phyloP scores from a whole-genome alignment of 2,329 filamentous ascomycete genomes.

The Biscogniauxia mediterranea region DNA sequence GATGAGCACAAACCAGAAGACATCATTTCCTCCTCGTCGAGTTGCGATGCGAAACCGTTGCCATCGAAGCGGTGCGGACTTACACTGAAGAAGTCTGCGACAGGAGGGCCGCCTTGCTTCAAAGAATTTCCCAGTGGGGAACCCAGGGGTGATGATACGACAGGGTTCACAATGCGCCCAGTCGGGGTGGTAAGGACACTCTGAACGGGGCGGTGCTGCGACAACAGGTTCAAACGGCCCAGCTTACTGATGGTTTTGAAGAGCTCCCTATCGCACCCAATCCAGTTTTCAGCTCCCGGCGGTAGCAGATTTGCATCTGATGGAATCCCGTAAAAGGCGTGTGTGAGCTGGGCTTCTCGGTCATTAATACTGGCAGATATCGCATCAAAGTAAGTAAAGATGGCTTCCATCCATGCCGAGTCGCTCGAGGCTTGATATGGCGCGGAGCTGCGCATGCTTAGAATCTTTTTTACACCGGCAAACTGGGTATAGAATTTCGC shows the following conservation, averaged over 20 bases:
- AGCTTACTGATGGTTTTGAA: constrained; percentile 85
- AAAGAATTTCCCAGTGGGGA: constrained; percentile 44
- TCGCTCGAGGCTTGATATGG: constrained; percentile 58
- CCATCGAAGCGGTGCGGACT: constrained; percentile 62
- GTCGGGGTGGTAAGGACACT: constrained; percentile 31
- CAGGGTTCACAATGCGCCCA: constrained; percentile 27
- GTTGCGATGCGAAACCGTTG: constrained; percentile 59
- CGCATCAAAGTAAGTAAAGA: constrained; percentile 94
- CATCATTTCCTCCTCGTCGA: constrained; percentile 55
- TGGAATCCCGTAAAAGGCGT: constrained; percentile 59
- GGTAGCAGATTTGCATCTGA: constrained; percentile 50
- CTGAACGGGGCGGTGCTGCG: constrained; percentile 62
- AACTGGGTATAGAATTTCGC: constrained; percentile 93
- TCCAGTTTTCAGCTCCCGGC: constrained; percentile 74
- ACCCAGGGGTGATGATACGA: constrained; percentile 37
- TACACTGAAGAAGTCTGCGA: constrained; percentile 50
- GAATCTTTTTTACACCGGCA: constrained; percentile 86
- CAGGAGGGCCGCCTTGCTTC: constrained; percentile 37
- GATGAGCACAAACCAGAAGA: constrained; percentile 42
- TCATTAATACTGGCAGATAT: constrained; percentile 91
- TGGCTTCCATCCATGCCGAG: constrained; percentile 84
- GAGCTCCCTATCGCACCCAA: constrained; percentile 81
- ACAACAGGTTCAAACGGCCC: constrained; percentile 79
- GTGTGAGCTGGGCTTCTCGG: constrained; percentile 77
- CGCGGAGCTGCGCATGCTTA: constrained; percentile 66